These are phyloP conservation scores for Syzygium grande DNA, from an alignment of 345 rosid genomes.

Conservation along the genomic window DNA sequence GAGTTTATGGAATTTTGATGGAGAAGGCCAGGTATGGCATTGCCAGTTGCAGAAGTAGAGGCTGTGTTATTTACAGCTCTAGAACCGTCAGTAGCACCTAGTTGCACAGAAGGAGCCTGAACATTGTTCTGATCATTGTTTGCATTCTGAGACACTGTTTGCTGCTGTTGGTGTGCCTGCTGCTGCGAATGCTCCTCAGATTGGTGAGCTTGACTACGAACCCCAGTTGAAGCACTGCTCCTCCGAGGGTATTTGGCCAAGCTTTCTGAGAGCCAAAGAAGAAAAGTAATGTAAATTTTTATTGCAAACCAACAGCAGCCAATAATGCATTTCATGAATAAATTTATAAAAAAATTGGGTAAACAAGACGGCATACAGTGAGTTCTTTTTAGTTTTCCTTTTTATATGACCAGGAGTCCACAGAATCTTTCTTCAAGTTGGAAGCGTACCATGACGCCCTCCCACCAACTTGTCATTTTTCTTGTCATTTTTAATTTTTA, in stretches of 20 bases:
- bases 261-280: conserved; percentile 53
- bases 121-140: conserved; percentile 40
- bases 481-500: background rate
- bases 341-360: background rate
- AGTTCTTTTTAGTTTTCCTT: background rate
- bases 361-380: background rate
- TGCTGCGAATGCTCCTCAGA: conserved; percentile 53
- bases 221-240: conserved; percentile 40
- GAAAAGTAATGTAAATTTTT: background rate
- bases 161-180: conserved; percentile 24
- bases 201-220: conserved; percentile 53
- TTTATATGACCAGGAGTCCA: background rate
- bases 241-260: conserved; percentile 92
- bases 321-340: background rate
- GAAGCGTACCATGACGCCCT: background rate
- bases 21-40: conserved; percentile 77
- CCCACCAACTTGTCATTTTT: background rate
- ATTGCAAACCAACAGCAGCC: background rate
- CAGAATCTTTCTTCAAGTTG: background rate
- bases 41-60: conserved; percentile 55
- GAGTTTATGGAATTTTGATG: conserved; percentile 88
- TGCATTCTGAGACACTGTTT: conserved; percentile 32
- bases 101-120: conserved; percentile 41
- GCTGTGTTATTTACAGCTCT: conserved; percentile 47
- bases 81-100: conserved; percentile 34